phyloP scores from a whole-genome alignment of 2,329 filamentous ascomycete species.

The Fulvia fulva region DNA sequence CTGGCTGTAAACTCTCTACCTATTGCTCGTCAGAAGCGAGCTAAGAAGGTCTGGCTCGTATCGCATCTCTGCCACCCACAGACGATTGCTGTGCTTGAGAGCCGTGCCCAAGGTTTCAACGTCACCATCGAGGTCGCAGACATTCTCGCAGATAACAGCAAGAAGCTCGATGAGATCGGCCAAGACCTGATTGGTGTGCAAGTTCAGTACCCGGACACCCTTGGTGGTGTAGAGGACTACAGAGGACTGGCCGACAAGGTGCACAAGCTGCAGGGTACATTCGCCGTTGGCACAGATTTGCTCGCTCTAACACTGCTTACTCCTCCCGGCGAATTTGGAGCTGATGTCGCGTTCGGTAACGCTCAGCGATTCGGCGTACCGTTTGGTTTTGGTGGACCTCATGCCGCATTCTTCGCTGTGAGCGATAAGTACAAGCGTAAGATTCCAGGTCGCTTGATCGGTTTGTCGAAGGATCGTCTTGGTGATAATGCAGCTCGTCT shows the following conservation, averaged over 20 bases:
- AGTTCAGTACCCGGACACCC: constrained; percentile 91
- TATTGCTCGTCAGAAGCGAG: constrained; percentile 64
- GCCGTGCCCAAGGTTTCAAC: constrained; percentile 85
- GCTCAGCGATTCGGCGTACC: constrained; percentile 89
- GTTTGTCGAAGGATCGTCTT: constrained; percentile 84
- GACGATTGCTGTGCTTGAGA: constrained; percentile 77
- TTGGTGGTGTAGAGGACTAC: constrained; percentile 75
- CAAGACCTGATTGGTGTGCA: constrained; percentile 83
- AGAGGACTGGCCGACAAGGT: constrained; percentile 68
- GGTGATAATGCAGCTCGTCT: constrained; percentile 78
- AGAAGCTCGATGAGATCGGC: constrained; percentile 68
- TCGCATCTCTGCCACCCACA: constrained; percentile 79
- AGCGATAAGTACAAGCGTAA: constrained; percentile 89
- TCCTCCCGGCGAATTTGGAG: constrained; percentile 88
- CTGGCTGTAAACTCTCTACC: constrained; percentile 77
- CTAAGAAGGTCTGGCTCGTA: constrained; percentile 77
- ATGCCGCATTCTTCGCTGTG: constrained; percentile 93
- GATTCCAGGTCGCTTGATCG: constrained; percentile 85
- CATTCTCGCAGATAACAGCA: constrained; percentile 60
- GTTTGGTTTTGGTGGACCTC: constrained; percentile 88
- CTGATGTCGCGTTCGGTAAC: constrained; percentile 91
- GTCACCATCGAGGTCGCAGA: constrained; percentile 73
- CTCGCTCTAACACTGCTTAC: constrained; percentile 82
- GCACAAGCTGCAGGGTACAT: constrained; percentile 71
- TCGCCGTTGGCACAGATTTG: constrained; percentile 86